phyloP scores from a whole-genome alignment of 345 rosid genomes.

The Durio zibethinus region DNA sequence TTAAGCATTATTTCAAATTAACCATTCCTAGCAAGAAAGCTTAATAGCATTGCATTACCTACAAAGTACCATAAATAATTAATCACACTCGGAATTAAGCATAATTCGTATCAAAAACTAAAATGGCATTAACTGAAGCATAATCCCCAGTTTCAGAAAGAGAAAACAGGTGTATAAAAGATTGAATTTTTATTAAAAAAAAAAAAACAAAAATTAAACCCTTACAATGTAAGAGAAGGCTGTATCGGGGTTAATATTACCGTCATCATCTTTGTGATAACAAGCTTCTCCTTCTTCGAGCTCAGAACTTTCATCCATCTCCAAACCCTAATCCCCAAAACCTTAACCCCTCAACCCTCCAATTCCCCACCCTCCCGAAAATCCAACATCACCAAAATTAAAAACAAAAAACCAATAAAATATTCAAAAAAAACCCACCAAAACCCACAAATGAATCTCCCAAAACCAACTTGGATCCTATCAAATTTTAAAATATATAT shows the following conservation, averaged over 20 bases:
- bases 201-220: constrained; percentile 18
- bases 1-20: not conserved
- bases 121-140: constrained; percentile 9
- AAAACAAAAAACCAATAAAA: not conserved
- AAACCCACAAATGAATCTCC: not conserved
- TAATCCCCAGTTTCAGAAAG: not conserved
- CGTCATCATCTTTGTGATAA: constrained; percentile 31
- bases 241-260: constrained; percentile 52
- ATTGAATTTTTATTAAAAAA: not conserved
- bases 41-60: constrained; percentile 13
- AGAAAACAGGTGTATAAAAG: not conserved
- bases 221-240: constrained; percentile 80
- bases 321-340: constrained; percentile 25
- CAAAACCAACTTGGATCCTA: constrained; percentile 1
- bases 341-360: constrained; percentile 26
- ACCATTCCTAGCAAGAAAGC: not conserved
- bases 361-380: constrained; percentile 44
- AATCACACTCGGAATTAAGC: constrained; percentile 10
- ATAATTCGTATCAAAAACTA: constrained; percentile 1
- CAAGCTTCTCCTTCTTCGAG: constrained; percentile 78
- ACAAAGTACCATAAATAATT: not conserved
- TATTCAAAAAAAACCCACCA: not conserved
- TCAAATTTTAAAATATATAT: not conserved
- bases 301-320: constrained; percentile 54
- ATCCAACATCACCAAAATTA: constrained; percentile 50